Conservation (phyloP, 306 rosid genomes). For the Cicer cuneatum region DNA sequence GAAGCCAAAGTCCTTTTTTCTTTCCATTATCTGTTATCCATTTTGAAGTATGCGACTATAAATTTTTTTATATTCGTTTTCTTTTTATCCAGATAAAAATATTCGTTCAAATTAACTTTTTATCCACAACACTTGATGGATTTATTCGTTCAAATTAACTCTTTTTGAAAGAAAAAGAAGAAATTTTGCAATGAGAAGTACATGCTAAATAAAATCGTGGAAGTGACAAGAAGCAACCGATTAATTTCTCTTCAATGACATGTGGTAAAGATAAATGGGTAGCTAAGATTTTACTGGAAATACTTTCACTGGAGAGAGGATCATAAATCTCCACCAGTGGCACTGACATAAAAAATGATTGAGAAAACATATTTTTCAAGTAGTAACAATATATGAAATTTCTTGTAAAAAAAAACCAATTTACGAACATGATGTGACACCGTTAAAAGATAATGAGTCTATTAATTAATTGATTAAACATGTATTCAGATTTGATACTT, state of each 20-base stretch:
- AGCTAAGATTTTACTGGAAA: too few relatives aligned
- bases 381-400: not conserved
- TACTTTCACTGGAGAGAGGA: too few relatives aligned
- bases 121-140: not conserved
- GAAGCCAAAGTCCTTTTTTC: not conserved
- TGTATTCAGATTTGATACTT: too few relatives aligned
- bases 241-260: too few relatives aligned
- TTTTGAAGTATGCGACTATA: not conserved
- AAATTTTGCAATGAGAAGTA: not conserved
- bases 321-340: conserved; percentile 17
- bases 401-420: not conserved
- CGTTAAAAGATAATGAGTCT: not conserved
- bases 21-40: not conserved
- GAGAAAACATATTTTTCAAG: conserved; percentile 16
- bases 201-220: not conserved
- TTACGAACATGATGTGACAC: not conserved
- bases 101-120: not conserved
- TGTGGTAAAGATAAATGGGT: too few relatives aligned
- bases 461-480: too few relatives aligned
- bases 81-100: not conserved
- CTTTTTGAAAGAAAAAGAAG: not conserved
- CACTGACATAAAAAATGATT: conserved; percentile 22
- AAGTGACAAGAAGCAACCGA: not conserved
- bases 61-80: not conserved
- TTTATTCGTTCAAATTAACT: not conserved